phyloP scores from a whole-genome alignment of 139 green algal species.

The Ulvella scutata region DNA sequence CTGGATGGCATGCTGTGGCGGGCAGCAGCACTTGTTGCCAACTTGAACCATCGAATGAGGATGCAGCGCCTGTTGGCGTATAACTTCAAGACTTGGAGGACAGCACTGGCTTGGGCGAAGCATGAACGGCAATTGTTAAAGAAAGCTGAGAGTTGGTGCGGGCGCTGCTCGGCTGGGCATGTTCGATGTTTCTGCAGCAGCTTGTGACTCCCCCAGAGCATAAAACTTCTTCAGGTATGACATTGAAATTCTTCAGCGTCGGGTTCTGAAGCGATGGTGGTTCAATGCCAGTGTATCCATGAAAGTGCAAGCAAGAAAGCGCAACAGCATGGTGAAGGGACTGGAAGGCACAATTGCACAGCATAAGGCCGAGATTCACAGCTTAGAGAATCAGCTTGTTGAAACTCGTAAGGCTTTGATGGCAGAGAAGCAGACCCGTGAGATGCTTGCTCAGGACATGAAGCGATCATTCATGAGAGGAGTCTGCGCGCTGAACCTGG shows the following conservation, averaged over 20 bases:
- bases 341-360: neutral
- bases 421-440: neutral
- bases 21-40: neutral
- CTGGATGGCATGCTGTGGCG: neutral
- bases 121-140: neutral
- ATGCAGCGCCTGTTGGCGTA: neutral
- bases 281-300: constrained; percentile 1
- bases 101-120: neutral
- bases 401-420: neutral
- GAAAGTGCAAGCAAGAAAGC: neutral
- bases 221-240: too few relatives aligned
- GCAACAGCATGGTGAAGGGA: neutral
- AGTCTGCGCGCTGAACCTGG: neutral
- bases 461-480: constrained; percentile 1
- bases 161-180: neutral
- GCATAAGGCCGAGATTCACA: neutral
- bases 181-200: neutral
- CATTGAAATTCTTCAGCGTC: neutral
- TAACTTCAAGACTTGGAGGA: neutral
- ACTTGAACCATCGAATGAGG: neutral
- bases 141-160: neutral
- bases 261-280: neutral
- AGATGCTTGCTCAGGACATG: constrained; percentile 2
- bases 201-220: too few relatives aligned
- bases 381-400: neutral